These are phyloP conservation scores for Bolboschoenoplectus hybrid DNA, from an alignment of 202 grass and related monocot species.

Conservation along the genomic window DNA sequence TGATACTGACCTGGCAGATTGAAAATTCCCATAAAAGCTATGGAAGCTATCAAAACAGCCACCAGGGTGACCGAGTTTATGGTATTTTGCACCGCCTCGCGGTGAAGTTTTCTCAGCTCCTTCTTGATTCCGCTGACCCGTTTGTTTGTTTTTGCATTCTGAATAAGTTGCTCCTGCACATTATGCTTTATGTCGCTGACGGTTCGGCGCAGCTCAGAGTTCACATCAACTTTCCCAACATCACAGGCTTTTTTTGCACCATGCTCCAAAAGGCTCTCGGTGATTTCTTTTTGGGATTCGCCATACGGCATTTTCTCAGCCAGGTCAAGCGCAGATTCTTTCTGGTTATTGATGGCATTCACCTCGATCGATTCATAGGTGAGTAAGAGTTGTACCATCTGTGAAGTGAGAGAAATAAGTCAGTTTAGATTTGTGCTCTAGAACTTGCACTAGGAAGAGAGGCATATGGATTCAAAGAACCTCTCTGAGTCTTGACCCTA, in stretches of 20 bases:
- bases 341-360: slow-evolving; percentile 84
- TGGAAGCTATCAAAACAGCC: slow-evolving; percentile 86
- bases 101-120: slow-evolving; percentile 85
- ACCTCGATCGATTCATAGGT: slow-evolving; percentile 70
- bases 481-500: background rate
- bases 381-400: slow-evolving; percentile 96
- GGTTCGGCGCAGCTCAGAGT: slow-evolving; percentile 83
- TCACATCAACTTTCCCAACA: slow-evolving; percentile 76
- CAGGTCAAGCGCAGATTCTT: slow-evolving; percentile 97
- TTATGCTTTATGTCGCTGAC: slow-evolving; percentile 99
- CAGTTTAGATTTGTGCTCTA: slow-evolving; percentile 14
- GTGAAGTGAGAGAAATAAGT: slow-evolving; percentile 26
- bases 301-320: slow-evolving; percentile 93
- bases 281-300: slow-evolving; percentile 90
- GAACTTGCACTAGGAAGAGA: background rate
- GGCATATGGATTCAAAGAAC: background rate
- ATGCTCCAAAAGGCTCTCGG: slow-evolving; percentile 72
- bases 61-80: slow-evolving; percentile 96
- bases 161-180: slow-evolving; percentile 80
- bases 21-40: slow-evolving; percentile 94
- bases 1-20: slow-evolving; percentile 90
- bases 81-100: slow-evolving; percentile 98
- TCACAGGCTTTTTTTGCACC: slow-evolving; percentile 89
- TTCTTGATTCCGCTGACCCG: slow-evolving; percentile 87
- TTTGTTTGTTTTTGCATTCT: slow-evolving; percentile 94